Conservation (phyloP, 371 early-diverging fungal genomes). For the Lichtheimia hyalospora region DNA sequence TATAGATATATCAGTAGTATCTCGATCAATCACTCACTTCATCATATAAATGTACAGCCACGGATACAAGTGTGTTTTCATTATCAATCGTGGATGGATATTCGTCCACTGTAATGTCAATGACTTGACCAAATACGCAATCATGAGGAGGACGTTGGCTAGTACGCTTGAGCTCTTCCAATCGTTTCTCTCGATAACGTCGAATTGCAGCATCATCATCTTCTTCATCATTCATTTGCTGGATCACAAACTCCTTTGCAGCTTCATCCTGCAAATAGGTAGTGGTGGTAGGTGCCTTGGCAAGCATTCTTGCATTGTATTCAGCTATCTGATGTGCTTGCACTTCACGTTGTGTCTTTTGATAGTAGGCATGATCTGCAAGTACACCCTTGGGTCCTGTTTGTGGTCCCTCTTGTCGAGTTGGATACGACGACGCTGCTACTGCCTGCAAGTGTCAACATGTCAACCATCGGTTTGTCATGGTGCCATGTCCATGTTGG, state of each 20-base stretch:
- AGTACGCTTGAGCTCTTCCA: constrained; percentile 33
- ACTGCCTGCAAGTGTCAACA: not conserved
- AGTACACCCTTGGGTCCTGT: constrained; percentile 64
- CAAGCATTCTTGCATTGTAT: constrained; percentile 39
- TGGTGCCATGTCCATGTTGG: too few species aligned
- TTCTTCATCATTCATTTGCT: constrained; percentile 19
- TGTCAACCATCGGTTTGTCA: not conserved
- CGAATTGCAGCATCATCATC: constrained; percentile 28
- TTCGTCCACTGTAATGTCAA: constrained; percentile 35
- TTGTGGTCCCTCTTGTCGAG: constrained; percentile 33
- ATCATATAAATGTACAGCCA: constrained; percentile 53
- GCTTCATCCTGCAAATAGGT: constrained; percentile 42
- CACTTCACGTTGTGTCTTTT: constrained; percentile 26
- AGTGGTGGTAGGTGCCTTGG: constrained; percentile 47
- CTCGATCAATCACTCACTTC: constrained; percentile 20
- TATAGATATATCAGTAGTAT: not conserved
- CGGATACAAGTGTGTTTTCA: constrained; percentile 41
- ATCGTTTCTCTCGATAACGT: constrained; percentile 35
- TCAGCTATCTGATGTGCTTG: constrained; percentile 21
- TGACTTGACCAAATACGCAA: constrained; percentile 43
- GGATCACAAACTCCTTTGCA: constrained; percentile 22
- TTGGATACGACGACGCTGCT: not conserved
- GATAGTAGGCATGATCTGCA: constrained; percentile 50
- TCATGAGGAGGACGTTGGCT: constrained; percentile 24
- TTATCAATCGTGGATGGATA: constrained; percentile 50